phyloP scores from a whole-genome alignment of 495 filamentous ascomycete genomes.

The Aspergillus homomorphus region DNA sequence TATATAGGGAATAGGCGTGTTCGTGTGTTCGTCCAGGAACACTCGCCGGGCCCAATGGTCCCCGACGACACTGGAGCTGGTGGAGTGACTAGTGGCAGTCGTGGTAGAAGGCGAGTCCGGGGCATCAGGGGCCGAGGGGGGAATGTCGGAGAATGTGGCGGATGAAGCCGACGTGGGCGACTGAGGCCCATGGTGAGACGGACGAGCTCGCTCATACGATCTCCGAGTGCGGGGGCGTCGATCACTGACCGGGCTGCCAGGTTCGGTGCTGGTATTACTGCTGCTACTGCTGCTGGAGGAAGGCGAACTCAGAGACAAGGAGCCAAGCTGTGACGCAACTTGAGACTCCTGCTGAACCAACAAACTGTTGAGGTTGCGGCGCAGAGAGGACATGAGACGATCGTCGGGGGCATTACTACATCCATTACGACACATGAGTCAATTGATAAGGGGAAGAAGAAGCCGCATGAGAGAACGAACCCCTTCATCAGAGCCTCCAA shows the following conservation, averaged over 20 bases:
- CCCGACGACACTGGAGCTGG: conserved; percentile 24
- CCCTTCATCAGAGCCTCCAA: conserved; percentile 46
- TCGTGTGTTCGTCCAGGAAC: conserved; percentile 39
- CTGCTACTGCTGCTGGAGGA: conserved; percentile 25
- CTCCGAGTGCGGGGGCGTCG: conserved; percentile 31
- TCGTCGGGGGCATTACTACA: conserved; percentile 31
- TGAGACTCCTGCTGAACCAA: conserved; percentile 39
- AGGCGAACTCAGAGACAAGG: conserved; percentile 33
- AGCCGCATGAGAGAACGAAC: conserved; percentile 27
- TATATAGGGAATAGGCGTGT: conserved; percentile 36
- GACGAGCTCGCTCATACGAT: conserved; percentile 41
- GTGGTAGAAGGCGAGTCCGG: conserved; percentile 43
- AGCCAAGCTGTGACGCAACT: conserved; percentile 33
- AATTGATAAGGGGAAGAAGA: neutral
- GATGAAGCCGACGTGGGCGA: conserved; percentile 35
- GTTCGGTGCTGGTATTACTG: conserved; percentile 29
- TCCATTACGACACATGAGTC: neutral
- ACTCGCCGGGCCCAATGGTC: conserved; percentile 55
- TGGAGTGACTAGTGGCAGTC: conserved; percentile 33
- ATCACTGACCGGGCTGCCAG: conserved; percentile 29
- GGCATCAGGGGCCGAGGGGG: conserved; percentile 39
- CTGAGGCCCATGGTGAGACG: conserved; percentile 28
- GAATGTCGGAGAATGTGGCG: conserved; percentile 32
- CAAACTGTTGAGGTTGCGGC: conserved; percentile 33
- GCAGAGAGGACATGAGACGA: conserved; percentile 31